These are phyloP conservation scores for Gynostemma pentaphyllum DNA, from an alignment of 306 rosid species.

Conservation along the genomic window DNA sequence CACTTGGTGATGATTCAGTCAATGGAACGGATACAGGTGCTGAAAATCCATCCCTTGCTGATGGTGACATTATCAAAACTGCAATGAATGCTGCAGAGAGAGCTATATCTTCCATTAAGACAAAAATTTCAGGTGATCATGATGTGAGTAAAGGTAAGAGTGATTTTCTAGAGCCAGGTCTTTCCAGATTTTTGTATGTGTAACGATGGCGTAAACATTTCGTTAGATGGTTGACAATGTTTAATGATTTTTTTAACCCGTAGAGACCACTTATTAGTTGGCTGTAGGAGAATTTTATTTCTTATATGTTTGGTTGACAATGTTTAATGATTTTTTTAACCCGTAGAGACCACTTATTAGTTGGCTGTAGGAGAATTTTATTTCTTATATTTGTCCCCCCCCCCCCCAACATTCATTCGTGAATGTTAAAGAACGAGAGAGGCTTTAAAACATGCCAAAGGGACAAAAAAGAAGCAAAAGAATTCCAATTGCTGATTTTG, in stretches of 20 bases:
- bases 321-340: neutral
- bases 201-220: neutral
- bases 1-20: constrained; percentile 20
- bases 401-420: too few relatives aligned
- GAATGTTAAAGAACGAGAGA: neutral
- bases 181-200: neutral
- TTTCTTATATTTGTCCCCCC: neutral
- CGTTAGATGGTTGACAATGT: neutral
- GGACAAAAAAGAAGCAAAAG: neutral
- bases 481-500: too few relatives aligned
- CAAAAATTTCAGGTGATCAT: constrained; percentile 28
- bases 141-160: constrained; percentile 41
- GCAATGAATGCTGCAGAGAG: constrained; percentile 67
- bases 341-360: neutral
- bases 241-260: neutral
- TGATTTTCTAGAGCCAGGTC: neutral
- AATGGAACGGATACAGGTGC: constrained; percentile 21
- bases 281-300: neutral
- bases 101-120: constrained; percentile 52
- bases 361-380: neutral
- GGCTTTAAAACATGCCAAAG: neutral
- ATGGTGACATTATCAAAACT: constrained; percentile 32
- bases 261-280: neutral
- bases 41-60: constrained; percentile 27
- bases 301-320: too few relatives aligned